phyloP scores from a whole-genome alignment of 2,329 filamentous ascomycete species.

The Lanzia echinophila region DNA sequence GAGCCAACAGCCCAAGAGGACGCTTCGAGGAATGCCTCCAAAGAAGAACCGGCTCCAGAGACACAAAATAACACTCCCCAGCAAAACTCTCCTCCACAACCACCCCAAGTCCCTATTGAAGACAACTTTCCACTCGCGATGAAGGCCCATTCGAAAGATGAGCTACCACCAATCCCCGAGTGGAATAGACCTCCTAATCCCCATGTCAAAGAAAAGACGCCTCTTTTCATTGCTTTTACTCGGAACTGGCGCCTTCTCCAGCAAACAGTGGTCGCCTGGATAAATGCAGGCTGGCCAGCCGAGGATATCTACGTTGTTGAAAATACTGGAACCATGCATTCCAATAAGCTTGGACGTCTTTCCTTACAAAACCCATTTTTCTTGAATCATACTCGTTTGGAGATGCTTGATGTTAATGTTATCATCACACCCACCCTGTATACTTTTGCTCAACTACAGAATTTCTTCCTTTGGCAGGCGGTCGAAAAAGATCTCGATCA shows the following conservation, averaged over 20 bases:
- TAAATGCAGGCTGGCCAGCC: constrained; percentile 51
- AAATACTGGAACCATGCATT: constrained; percentile 50
- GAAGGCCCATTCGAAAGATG: constrained; percentile 15
- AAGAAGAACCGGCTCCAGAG: background rate
- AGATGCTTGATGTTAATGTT: constrained; percentile 44
- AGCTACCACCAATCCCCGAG: constrained; percentile 36
- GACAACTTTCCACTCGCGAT: constrained; percentile 24
- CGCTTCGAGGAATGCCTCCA: background rate
- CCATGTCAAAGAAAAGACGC: constrained; percentile 38
- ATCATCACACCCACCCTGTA: constrained; percentile 44
- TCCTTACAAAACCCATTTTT: constrained; percentile 48
- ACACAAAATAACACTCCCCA: background rate
- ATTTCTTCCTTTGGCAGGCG: constrained; percentile 43
- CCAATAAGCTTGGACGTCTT: constrained; percentile 41
- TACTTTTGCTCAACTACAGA: constrained; percentile 49
- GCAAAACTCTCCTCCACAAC: background rate
- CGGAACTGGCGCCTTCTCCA: constrained; percentile 47
- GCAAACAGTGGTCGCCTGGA: constrained; percentile 48
- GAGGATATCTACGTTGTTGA: constrained; percentile 50
- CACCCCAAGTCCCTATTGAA: background rate
- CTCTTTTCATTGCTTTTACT: constrained; percentile 52
- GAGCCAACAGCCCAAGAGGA: background rate
- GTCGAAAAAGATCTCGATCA: constrained; percentile 38
- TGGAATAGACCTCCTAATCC: constrained; percentile 38
- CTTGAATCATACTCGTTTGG: constrained; percentile 44